Evolutionary conservation across 495 filamentous ascomycete genomes (phyloP).

Genomic region (Hypomontagnella monticulosa): DNA sequence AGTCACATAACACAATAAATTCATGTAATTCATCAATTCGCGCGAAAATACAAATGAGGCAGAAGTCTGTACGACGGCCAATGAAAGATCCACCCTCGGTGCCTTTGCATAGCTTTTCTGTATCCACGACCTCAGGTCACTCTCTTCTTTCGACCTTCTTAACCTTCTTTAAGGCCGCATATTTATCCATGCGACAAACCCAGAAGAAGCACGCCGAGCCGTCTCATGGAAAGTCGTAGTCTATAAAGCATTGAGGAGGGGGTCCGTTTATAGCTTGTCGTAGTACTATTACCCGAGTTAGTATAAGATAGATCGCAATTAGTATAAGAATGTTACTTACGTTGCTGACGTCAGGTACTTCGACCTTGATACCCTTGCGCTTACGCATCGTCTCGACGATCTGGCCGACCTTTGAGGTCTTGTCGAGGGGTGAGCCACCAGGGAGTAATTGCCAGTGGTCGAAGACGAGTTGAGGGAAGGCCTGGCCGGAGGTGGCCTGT

Average conservation of each 20-base stretch:
- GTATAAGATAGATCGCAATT: conserved; percentile 37
- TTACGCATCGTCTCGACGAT: conserved; percentile 91
- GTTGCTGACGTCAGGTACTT: conserved; percentile 89
- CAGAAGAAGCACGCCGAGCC: conserved; percentile 35
- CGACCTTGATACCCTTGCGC: conserved; percentile 98
- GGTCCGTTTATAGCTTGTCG: conserved; percentile 88
- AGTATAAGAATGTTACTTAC: conserved; percentile 69
- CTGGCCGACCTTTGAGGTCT: conserved; percentile 83
- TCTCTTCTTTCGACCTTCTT: conserved; percentile 20
- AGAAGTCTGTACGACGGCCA: conserved; percentile 40
- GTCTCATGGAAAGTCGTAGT: conserved; percentile 50
- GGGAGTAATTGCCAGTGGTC: conserved; percentile 97
- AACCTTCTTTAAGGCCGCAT: conserved; percentile 35
- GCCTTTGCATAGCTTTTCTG: conserved; percentile 46
- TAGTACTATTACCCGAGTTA: conserved; percentile 84
- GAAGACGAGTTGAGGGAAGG: conserved; percentile 98
- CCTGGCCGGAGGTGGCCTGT: conserved; percentile 90
- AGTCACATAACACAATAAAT: conserved; percentile 6
- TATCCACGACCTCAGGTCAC: conserved; percentile 45
- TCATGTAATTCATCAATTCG: conserved; percentile 42
- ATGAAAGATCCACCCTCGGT: conserved; percentile 42
- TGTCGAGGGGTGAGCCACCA: conserved; percentile 92
- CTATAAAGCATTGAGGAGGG: conserved; percentile 49
- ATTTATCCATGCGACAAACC: conserved; percentile 41
- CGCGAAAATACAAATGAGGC: conserved; percentile 41